These are phyloP conservation scores for Suillus fuscotomentosus DNA, from an alignment of 768 basidiomycete species.

Conservation along the genomic window DNA sequence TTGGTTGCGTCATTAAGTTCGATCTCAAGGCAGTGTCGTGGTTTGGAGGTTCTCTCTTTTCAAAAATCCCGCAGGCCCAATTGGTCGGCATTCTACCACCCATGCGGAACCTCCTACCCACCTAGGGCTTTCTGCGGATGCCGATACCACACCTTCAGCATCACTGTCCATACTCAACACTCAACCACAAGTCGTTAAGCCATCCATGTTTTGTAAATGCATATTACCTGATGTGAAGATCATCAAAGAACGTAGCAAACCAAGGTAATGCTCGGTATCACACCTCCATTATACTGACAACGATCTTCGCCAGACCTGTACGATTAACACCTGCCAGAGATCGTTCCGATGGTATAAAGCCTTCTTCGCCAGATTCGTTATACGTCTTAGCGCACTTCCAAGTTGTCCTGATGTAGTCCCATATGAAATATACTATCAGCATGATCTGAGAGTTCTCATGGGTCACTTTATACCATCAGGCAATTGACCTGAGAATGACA, in stretches of 20 bases:
- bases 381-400: background rate
- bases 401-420: background rate
- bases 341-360: background rate
- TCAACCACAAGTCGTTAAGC: background rate
- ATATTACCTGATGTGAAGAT: slow-evolving; percentile 34
- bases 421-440: background rate
- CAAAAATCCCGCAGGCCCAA: background rate
- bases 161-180: background rate
- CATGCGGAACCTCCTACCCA: background rate
- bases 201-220: slow-evolving; percentile 8
- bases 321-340: background rate
- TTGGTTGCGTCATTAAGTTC: background rate
- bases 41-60: background rate
- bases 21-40: background rate
- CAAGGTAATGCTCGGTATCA: slow-evolving; percentile 8
- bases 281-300: background rate
- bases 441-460: background rate
- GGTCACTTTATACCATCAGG: background rate
- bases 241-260: slow-evolving; percentile 19
- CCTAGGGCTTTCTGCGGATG: background rate
- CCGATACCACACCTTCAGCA: background rate
- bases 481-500: too few relatives aligned
- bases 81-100: background rate
- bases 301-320: background rate
- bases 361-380: background rate